Evolutionary conservation across 345 rosid genomes (phyloP).

Genomic region (Populus ilicifolia): DNA sequence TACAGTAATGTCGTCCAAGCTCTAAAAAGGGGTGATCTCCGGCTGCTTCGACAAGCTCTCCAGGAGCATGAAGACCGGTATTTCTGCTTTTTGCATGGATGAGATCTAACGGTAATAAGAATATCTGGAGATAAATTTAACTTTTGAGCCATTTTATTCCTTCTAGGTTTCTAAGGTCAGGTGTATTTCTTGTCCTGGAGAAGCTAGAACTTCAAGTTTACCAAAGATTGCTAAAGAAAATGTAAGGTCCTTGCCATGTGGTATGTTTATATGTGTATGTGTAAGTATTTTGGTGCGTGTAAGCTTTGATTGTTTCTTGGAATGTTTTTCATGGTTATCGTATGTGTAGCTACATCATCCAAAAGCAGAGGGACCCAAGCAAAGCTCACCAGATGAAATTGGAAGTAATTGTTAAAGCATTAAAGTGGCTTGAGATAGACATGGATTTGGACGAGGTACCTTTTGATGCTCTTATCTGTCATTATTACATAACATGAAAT

Average conservation of each 20-base stretch:
- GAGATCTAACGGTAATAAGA: neutral
- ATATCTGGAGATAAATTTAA: neutral
- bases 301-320: neutral
- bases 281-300: neutral
- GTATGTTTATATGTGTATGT: neutral
- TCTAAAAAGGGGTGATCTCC: slow-evolving; percentile 77
- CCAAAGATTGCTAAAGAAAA: slow-evolving; percentile 89
- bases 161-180: slow-evolving; percentile 80
- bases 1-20: slow-evolving; percentile 68
- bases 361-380: slow-evolving; percentile 74
- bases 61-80: slow-evolving; percentile 85
- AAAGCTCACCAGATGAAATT: slow-evolving; percentile 95
- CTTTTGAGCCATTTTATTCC: neutral
- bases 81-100: slow-evolving; percentile 18
- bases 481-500: neutral
- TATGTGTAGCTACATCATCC: slow-evolving; percentile 69
- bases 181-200: slow-evolving; percentile 92
- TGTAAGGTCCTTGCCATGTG: slow-evolving; percentile 39
- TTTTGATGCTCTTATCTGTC: neutral
- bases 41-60: slow-evolving; percentile 80
- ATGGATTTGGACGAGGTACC: slow-evolving; percentile 92
- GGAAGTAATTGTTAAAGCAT: slow-evolving; percentile 80
- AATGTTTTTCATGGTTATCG: neutral
- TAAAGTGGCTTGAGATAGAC: slow-evolving; percentile 88
- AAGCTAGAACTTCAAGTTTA: slow-evolving; percentile 97